Percentiles rank a stretch among this genome's conserved stretches.
Evolutionary conservation across 441 rosid species (phyloP).

Genomic region (Metrosideros polymorpha): DNA sequence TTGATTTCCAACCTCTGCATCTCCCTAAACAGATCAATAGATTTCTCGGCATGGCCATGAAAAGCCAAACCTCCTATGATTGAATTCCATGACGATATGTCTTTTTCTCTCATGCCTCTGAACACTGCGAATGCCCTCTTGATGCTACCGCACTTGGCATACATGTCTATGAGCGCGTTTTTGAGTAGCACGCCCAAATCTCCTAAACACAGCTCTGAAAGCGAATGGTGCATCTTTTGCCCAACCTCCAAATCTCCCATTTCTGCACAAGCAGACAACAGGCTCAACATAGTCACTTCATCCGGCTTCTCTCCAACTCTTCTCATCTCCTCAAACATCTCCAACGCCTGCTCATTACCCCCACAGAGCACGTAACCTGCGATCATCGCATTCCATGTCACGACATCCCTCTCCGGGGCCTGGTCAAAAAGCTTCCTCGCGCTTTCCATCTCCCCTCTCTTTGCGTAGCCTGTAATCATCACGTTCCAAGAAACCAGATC

Average conservation of each 20-base stretch:
- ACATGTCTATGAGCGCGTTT: constrained; percentile 55
- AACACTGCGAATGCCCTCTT: constrained; percentile 38
- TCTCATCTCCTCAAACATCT: constrained; percentile 51
- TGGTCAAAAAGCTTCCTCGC: constrained; percentile 47
- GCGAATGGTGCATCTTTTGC: constrained; percentile 24
- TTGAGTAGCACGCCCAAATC: constrained; percentile 22
- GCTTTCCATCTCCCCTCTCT: constrained; percentile 31
- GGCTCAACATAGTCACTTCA: constrained; percentile 44
- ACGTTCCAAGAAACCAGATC: constrained; percentile 70
- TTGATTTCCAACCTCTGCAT: constrained; percentile 37
- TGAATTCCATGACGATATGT: constrained; percentile 47
- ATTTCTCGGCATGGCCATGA: constrained; percentile 37
- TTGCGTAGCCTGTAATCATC: constrained; percentile 46
- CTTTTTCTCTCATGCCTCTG: constrained; percentile 30
- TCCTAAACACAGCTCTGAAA: constrained; percentile 18
- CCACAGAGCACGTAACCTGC: constrained; percentile 40
- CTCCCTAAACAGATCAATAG: constrained; percentile 34
- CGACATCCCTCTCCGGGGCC: constrained; percentile 41
- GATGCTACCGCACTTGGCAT: constrained; percentile 59
- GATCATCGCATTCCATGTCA: constrained; percentile 60
- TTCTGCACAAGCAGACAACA: constrained; percentile 50
- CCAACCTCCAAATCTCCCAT: constrained; percentile 47
- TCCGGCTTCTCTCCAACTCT: constrained; percentile 40
- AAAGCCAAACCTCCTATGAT: constrained; percentile 48
- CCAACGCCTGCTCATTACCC: constrained; percentile 22